Evolutionary conservation across 1,284 basidiomycete genomes (phyloP).

Genomic region (Ustilago sp.): DNA sequence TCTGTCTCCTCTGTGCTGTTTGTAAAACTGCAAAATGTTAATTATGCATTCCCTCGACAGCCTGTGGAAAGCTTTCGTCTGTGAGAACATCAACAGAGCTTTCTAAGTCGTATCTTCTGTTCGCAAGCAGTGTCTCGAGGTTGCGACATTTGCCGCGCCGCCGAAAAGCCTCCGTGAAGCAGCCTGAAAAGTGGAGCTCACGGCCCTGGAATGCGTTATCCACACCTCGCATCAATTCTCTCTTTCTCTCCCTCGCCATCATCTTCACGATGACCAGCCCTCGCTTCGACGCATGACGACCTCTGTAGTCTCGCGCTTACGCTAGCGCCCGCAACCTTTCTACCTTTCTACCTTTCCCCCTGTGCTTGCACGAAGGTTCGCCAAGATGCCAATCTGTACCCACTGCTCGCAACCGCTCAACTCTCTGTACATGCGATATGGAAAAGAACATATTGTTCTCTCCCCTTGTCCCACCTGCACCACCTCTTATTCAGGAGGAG

Average conservation of each 20-base stretch:
- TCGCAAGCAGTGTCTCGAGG: no score
- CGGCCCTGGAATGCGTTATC: background rate
- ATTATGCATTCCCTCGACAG: no score
- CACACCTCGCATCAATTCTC: background rate
- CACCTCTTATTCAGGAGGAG: background rate
- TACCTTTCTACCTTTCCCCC: background rate
- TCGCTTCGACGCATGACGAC: background rate
- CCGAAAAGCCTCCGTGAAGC: background rate
- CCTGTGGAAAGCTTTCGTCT: no score
- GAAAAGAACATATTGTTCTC: slow-evolving; percentile 44
- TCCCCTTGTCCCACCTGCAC: slow-evolving; percentile 67
- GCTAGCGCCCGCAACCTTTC: background rate
- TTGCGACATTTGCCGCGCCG: background rate
- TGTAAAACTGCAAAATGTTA: background rate
- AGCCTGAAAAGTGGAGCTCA: background rate
- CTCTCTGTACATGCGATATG: slow-evolving; percentile 48
- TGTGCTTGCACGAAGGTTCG: no score
- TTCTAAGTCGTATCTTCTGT: no score
- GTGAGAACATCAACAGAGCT: no score
- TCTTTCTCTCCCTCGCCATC: background rate
- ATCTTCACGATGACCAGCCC: background rate
- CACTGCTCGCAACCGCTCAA: slow-evolving; percentile 39
- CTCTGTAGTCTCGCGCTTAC: background rate
- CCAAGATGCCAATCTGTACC: slow-evolving; percentile 48
- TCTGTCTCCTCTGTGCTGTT: background rate